Evolutionary conservation across 768 basidiomycete species (phyloP).

Genomic region (Russula sp.): DNA sequence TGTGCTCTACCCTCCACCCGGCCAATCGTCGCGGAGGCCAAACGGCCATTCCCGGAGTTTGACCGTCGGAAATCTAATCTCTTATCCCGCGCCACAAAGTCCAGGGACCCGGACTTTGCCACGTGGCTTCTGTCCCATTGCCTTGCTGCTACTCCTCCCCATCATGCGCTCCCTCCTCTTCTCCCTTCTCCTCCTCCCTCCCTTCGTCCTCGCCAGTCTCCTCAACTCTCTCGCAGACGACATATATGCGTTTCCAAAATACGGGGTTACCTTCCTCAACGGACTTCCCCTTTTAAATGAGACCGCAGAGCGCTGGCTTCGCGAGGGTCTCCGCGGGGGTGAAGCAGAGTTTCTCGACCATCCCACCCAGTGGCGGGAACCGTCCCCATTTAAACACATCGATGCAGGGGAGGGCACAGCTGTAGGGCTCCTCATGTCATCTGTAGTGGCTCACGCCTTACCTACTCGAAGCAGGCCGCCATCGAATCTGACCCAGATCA

Average conservation of each 20-base stretch:
- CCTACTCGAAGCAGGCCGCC: slow-evolving; percentile 13
- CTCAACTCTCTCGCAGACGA: slow-evolving; percentile 78
- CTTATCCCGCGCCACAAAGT: slow-evolving; percentile 31
- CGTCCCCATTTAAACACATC: slow-evolving; percentile 54
- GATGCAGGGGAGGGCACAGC: slow-evolving; percentile 49
- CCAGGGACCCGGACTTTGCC: slow-evolving; percentile 28
- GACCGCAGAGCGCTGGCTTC: slow-evolving; percentile 73
- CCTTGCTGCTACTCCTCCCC: neutral
- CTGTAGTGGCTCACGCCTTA: slow-evolving; percentile 7
- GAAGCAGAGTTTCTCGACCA: slow-evolving; percentile 74
- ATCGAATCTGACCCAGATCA: slow-evolving; percentile 36
- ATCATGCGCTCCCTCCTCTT: neutral
- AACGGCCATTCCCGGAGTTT: slow-evolving; percentile 27
- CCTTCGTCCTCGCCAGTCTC: slow-evolving; percentile 30
- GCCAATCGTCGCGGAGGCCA: slow-evolving; percentile 30
- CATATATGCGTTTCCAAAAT: slow-evolving; percentile 78
- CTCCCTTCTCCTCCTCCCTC: slow-evolving; percentile 6
- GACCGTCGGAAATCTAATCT: slow-evolving; percentile 26
- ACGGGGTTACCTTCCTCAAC: slow-evolving; percentile 74
- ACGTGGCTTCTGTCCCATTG: slow-evolving; percentile 22
- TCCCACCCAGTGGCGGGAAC: slow-evolving; percentile 42
- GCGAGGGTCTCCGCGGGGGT: slow-evolving; percentile 68
- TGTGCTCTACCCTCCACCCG: slow-evolving; percentile 20
- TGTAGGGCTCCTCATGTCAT: slow-evolving; percentile 16
- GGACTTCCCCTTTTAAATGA: slow-evolving; percentile 68